Evolutionary conservation across 225 moss, liverwort and hornwort species (phyloP).

Genomic region (Lunularia cruciata): DNA sequence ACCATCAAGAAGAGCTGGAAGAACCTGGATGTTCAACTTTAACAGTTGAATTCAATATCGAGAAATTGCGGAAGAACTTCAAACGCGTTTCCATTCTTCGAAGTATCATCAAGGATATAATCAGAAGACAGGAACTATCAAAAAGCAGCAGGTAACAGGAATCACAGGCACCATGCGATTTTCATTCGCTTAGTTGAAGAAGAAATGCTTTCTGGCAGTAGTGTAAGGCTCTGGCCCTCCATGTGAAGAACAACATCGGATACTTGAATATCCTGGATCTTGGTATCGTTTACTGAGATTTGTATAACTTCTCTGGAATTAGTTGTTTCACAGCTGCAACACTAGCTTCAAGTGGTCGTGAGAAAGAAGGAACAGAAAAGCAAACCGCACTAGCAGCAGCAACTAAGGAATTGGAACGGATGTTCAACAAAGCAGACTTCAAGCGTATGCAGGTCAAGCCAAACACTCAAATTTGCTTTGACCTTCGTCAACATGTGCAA

Average conservation of each 20-base stretch:
- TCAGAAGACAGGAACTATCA: constrained; percentile 36
- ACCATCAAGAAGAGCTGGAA: background rate
- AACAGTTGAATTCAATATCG: constrained; percentile 59
- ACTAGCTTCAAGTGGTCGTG: constrained; percentile 53
- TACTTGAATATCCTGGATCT: background rate
- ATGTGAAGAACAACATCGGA: too few relatives aligned
- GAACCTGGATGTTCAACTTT: constrained; percentile 3
- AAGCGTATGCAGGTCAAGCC: constrained; percentile 74
- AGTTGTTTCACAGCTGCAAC: constrained; percentile 87
- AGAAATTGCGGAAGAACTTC: constrained; percentile 62
- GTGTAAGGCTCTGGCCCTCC: too few relatives aligned
- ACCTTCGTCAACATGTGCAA: too few relatives aligned
- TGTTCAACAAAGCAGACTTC: constrained; percentile 90
- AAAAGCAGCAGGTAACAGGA: constrained; percentile 60
- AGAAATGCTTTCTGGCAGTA: too few relatives aligned
- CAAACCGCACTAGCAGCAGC: constrained; percentile 81
- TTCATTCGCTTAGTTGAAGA: background rate
- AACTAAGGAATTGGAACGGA: constrained; percentile 85
- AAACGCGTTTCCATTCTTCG: constrained; percentile 43
- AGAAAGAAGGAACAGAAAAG: constrained; percentile 72
- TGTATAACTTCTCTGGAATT: constrained; percentile 12
- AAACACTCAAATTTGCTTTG: too few relatives aligned
- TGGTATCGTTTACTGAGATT: background rate
- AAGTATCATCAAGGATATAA: constrained; percentile 34
- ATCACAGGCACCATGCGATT: background rate